Evolutionary conservation across 345 rosid genomes (phyloP).

Genomic region (Sapria himalayana): DNA sequence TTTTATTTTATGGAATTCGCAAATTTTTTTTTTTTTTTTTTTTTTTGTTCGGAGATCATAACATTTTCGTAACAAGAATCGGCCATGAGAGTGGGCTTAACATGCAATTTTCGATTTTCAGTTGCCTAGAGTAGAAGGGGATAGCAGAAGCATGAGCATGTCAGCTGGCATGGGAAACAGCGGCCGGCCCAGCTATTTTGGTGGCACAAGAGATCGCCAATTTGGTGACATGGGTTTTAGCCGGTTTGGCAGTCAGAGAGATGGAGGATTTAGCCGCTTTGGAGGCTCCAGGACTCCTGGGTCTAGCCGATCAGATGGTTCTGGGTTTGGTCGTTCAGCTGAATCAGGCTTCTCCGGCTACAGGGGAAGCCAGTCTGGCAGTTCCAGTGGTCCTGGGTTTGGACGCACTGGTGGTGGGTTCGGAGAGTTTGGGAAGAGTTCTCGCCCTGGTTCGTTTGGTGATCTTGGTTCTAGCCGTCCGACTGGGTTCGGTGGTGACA

Average conservation of each 20-base stretch:
- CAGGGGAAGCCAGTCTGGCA: conserved; percentile 4
- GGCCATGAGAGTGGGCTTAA: neutral
- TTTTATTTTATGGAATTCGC: neutral
- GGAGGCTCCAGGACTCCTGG: conserved; percentile 15
- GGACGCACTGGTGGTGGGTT: conserved; percentile 15
- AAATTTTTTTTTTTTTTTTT: neutral
- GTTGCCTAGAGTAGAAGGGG: conserved; percentile 52
- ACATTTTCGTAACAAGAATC: neutral
- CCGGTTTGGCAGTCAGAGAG: conserved; percentile 20
- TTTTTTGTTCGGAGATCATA: neutral
- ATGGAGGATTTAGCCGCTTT: conserved; percentile 15
- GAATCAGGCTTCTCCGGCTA: conserved; percentile 7
- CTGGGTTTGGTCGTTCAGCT: conserved; percentile 6
- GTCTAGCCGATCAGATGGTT: conserved; percentile 7
- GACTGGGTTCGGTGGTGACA: conserved; percentile 12
- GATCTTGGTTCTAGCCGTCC: conserved; percentile 22
- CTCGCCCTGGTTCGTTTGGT: conserved; percentile 20
- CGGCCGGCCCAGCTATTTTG: conserved; percentile 18
- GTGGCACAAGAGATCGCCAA: conserved; percentile 29
- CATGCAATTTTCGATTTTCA: conserved; percentile 14
- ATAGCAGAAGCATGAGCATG: conserved; percentile 29
- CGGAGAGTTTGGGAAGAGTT: conserved; percentile 9
- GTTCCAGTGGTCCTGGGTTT: conserved; percentile 14
- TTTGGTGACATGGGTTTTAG: conserved; percentile 25
- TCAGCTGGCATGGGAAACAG: conserved; percentile 15